Conservation (phyloP, 73 alveolate species). For the Uronychia setigera region DNA sequence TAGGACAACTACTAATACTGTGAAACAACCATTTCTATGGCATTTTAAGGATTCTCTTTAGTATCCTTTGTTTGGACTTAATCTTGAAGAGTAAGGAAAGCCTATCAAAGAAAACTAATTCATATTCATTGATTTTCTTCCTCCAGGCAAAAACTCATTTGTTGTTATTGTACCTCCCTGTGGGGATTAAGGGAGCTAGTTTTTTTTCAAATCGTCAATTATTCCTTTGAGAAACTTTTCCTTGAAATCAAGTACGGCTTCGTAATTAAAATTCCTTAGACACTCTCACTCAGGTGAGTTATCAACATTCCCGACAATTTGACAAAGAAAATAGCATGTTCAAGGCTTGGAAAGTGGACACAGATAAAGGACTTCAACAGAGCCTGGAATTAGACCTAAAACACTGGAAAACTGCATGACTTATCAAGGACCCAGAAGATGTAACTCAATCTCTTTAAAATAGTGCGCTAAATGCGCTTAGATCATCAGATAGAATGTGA, state of each 20-base stretch:
- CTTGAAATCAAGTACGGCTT: too few species aligned
- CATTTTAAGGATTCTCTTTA: neutral
- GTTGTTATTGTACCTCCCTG: neutral
- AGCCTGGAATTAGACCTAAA: constrained; percentile 40
- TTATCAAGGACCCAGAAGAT: constrained; percentile 61
- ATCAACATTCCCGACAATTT: neutral
- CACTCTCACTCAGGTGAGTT: too few species aligned
- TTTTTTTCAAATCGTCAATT: too few species aligned
- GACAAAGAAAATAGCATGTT: constrained; percentile 21
- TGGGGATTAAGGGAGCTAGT: too few species aligned
- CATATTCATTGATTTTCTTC: neutral
- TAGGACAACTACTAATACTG: neutral
- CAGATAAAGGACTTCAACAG: neutral
- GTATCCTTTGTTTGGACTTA: too few species aligned
- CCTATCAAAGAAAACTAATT: neutral
- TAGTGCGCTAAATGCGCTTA: neutral
- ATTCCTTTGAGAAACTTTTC: too few species aligned
- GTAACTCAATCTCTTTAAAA: neutral
- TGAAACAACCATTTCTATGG: neutral
- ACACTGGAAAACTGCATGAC: constrained; percentile 63
- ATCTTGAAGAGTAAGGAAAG: neutral
- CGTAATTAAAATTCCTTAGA: too few species aligned
- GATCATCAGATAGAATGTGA: neutral
- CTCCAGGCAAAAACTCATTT: neutral
- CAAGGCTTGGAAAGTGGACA: constrained; percentile 31